These are phyloP conservation scores for Volvariella surrecta DNA, from an alignment of 1,284 basidiomycete genomes.

Conservation along the genomic window DNA sequence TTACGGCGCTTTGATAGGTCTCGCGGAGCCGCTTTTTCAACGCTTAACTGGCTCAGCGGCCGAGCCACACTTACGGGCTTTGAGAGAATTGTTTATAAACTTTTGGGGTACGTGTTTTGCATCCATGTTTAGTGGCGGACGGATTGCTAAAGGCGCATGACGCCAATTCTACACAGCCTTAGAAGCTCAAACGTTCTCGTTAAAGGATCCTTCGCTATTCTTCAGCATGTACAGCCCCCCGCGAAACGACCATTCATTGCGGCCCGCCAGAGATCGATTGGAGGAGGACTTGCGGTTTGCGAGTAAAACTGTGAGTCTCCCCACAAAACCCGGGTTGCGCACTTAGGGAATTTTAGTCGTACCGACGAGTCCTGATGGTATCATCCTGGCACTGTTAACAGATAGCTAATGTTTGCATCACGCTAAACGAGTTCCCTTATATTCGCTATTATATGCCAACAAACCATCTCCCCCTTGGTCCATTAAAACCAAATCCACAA, in stretches of 20 bases:
- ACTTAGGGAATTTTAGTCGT: conserved; percentile 7
- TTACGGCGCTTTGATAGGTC: conserved; percentile 31
- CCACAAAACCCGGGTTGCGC: neutral
- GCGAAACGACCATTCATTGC: conserved; percentile 53
- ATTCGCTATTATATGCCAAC: conserved; percentile 91
- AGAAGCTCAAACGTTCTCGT: conserved; percentile 79
- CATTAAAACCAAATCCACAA: conserved; percentile 60
- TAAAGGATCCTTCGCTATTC: conserved; percentile 71
- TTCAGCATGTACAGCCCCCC: conserved; percentile 84
- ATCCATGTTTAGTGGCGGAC: too few species aligned
- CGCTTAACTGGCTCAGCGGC: conserved; percentile 64
- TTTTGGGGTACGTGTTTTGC: conserved; percentile 60
- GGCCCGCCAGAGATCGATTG: conserved; percentile 54
- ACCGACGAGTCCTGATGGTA: conserved; percentile 3
- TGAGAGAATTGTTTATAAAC: conserved; percentile 85
- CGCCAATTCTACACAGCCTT: conserved; percentile 44
- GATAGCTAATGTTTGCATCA: conserved; percentile 88
- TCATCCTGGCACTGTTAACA: conserved; percentile 19
- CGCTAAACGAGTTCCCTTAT: conserved; percentile 89
- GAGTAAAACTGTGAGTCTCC: conserved; percentile 49
- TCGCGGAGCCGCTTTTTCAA: conserved; percentile 70
- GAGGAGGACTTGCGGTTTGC: conserved; percentile 80
- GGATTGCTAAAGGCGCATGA: neutral
- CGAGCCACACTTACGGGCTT: conserved; percentile 58
- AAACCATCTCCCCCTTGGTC: conserved; percentile 81